Base-by-base conservation (phyloP, 495 filamentous ascomycete species). In the Penicillium psychrofluorescens region DNA sequence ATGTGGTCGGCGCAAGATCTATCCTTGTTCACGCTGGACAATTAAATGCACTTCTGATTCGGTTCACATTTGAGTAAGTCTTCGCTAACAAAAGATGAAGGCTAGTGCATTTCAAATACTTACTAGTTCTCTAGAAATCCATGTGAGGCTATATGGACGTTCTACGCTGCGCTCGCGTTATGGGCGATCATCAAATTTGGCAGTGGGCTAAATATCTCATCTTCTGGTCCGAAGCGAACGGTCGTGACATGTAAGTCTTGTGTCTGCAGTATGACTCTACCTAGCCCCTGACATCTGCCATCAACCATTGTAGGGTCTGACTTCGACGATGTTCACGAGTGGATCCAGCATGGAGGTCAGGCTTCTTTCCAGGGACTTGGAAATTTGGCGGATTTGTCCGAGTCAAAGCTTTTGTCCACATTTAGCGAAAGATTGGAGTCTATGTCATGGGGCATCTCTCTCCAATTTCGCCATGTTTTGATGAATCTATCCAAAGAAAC, bases 51-150 rank as follows among this genome's bases (percentile, higher is more conserved):
- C 33, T 43, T 31, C 30, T 43, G 30, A 11, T 43, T 14, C 30
- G 40, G 34, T 43, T 43, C 34, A 43, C 40, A 14, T 43, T 43
- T 35, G 40, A 43, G 40, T 43, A 31, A 43, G 40, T 35, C 13
- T 14, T 16, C 12, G 35, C 6, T 43, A 35, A 6, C 9, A 13
- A 43, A 33, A 31, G 11, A 12, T 8, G 11, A n/a, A 15, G 7
- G 22, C n/a, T n/a, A 22, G 33, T 35, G 30, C 4, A 22, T 14
- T 11, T 32, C 27, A 34, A 31, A 43, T 43, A 43, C 29, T 43
- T 34, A 43, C 40, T 11, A 43, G 6, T 16, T 43, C n/a, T 7
- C 40, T 31, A 43, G 40, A 16, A 35, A 31, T 22, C 40, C 40
- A n/a, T 43, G 29, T 27, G 40, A 43, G 29, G 33, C 40, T 31